Conservation (phyloP, 768 basidiomycete species). For the Mycena venus region DNA sequence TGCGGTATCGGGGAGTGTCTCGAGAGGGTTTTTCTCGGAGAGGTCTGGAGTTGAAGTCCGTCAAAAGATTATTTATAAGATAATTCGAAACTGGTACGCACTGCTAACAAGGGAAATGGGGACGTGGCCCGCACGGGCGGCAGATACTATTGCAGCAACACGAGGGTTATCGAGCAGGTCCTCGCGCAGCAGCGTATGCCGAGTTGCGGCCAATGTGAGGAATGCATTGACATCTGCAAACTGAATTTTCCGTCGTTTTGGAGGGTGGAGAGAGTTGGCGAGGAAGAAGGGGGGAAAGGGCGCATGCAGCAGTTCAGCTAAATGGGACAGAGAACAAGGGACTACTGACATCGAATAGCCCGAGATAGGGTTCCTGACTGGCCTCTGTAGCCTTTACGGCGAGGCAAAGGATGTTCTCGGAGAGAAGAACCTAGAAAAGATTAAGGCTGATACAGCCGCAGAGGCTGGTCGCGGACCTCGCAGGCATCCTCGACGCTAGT, state of each 20-base stretch:
- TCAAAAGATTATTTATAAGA: neutral
- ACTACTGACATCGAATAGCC: constrained; percentile 80
- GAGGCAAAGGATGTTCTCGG: constrained; percentile 74
- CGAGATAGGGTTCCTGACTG: constrained; percentile 53
- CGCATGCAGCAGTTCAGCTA: neutral
- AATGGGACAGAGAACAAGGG: neutral
- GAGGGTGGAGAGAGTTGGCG: no score
- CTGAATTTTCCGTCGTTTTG: no score
- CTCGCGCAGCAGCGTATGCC: constrained; percentile 76
- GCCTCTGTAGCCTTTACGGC: constrained; percentile 60
- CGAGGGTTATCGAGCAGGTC: constrained; percentile 71
- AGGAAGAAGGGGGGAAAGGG: no score
- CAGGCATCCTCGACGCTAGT: constrained; percentile 87
- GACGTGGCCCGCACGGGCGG: constrained; percentile 81
- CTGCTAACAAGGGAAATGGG: constrained; percentile 85
- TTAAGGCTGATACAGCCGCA: constrained; percentile 3
- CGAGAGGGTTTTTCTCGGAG: constrained; percentile 87
- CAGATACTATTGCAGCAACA: constrained; percentile 77
- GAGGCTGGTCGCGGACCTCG: constrained; percentile 59
- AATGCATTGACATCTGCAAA: constrained; percentile 93
- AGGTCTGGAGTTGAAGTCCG: constrained; percentile 64
- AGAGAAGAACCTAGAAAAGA: constrained; percentile 66
- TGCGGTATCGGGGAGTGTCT: constrained; percentile 72
- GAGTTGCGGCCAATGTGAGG: constrained; percentile 83
- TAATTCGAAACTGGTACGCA: constrained; percentile 50